Percentiles rank a stretch among this genome's conserved stretches.
These are phyloP conservation scores for Wickerhamomyces canadensis DNA, from an alignment of 805 yeast species.

Conservation along the genomic window DNA sequence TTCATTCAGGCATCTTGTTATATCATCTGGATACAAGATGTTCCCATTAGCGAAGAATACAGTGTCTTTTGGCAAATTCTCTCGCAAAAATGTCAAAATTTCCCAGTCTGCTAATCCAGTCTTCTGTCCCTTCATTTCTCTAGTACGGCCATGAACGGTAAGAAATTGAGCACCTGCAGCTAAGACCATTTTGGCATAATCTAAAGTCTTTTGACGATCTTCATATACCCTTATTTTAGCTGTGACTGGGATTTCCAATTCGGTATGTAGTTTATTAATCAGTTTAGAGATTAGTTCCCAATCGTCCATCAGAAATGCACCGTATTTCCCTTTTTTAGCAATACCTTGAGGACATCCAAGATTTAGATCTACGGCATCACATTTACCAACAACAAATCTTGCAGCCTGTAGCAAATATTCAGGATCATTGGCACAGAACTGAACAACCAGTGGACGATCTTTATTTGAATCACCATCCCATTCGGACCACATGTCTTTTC, in stretches of 20 bases:
- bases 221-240: conserved; percentile 92
- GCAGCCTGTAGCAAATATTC: conserved; percentile 82
- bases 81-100: conserved; percentile 65
- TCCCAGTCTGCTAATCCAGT: conserved; percentile 97
- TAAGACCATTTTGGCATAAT: conserved; percentile 83
- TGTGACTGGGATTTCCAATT: conserved; percentile 82
- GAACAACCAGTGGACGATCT: conserved; percentile 89
- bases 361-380: conserved; percentile 95
- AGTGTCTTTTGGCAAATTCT: conserved; percentile 69
- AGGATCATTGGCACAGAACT: conserved; percentile 95
- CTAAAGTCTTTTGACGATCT: conserved; percentile 74
- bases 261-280: conserved; percentile 66
- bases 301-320: conserved; percentile 94
- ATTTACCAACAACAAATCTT: conserved; percentile 64
- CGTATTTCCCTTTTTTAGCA: conserved; percentile 91
- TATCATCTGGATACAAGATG: conserved; percentile 82
- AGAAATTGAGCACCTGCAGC: conserved; percentile 93
- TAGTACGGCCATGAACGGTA: conserved; percentile 91
- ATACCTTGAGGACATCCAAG: conserved; percentile 98
- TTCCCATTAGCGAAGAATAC: conserved; percentile 95
- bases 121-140: conserved; percentile 96
- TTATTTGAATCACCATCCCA: conserved; percentile 62
- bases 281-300: conserved; percentile 78
- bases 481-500: conserved; percentile 66
- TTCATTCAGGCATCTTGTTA: conserved; percentile 57